Conservation (phyloP, 179 eudicot species). For the Camellia oleifera region DNA sequence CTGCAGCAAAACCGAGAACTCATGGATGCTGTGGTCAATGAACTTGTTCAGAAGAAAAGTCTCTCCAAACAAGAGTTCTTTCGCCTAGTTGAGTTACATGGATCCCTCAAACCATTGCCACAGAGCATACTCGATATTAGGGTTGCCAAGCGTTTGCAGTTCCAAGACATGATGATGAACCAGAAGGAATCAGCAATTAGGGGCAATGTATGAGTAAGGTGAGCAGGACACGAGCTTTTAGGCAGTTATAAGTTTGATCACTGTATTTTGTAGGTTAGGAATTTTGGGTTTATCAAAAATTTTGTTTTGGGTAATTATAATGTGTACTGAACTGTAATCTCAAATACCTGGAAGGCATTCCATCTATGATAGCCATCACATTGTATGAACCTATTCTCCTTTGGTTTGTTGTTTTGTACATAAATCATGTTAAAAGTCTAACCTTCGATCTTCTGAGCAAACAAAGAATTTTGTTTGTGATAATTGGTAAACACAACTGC, state of each 20-base stretch:
- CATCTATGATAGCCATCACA: no score
- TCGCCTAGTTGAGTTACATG: constrained; percentile 65
- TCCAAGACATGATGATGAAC: constrained; percentile 37
- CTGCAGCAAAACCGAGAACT: constrained; percentile 60
- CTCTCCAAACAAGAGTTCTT: constrained; percentile 70
- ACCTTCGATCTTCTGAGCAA: no score
- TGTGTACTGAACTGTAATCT: no score
- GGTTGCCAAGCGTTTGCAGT: constrained; percentile 36
- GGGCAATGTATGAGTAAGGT: constrained; percentile 26
- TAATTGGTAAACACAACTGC: no score
- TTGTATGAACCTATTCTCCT: no score
- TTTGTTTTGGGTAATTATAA: no score
- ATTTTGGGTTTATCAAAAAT: no score
- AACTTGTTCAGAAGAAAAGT: constrained; percentile 58
- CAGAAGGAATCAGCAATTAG: constrained; percentile 29
- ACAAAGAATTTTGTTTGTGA: no score
- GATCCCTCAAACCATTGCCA: constrained; percentile 55
- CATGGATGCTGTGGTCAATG: constrained; percentile 62
- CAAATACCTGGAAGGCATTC: no score
- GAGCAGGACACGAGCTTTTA: not conserved
- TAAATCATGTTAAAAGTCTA: no score
- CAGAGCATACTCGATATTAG: constrained; percentile 68
- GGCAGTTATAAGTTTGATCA: not conserved
- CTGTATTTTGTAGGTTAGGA: not conserved
- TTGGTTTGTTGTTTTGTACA: no score